These are phyloP conservation scores for Saturnispora diversa DNA, from an alignment of 805 yeast genomes.

Conservation along the genomic window DNA sequence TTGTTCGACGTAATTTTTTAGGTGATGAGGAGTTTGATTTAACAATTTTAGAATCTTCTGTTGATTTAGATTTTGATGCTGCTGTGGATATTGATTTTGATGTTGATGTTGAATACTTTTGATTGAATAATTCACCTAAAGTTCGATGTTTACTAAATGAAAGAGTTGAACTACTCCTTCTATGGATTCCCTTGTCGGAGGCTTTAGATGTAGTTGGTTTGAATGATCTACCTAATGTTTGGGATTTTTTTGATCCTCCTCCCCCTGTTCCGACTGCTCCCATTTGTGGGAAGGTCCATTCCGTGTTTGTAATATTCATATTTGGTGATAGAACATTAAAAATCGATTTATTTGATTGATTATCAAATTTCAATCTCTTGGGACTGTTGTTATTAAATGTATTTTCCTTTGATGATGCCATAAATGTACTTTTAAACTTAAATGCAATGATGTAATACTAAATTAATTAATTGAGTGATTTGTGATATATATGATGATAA, in stretches of 20 bases:
- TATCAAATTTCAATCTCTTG: constrained; percentile 8
- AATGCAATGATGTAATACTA: no score
- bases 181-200: constrained; percentile 10
- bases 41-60: not conserved
- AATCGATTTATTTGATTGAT: constrained; percentile 24
- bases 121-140: constrained; percentile 12
- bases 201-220: not conserved
- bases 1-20: constrained; percentile 26
- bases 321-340: constrained; percentile 29
- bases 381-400: constrained; percentile 2
- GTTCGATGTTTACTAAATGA: constrained; percentile 10
- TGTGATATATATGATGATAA: no score
- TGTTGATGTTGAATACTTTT: constrained; percentile 8
- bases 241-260: not conserved
- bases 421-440: no score
- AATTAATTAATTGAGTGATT: no score
- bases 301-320: constrained; percentile 29
- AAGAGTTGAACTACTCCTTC: constrained; percentile 9
- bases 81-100: no score
- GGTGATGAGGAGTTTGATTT: constrained; percentile 16
- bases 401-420: not conserved
- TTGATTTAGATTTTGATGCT: no score
- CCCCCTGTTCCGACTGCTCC: not conserved
- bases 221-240: not conserved
- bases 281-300: constrained; percentile 23